Base-by-base conservation (phyloP, 257 asterid species). In the Lycium ferocissimum region DNA sequence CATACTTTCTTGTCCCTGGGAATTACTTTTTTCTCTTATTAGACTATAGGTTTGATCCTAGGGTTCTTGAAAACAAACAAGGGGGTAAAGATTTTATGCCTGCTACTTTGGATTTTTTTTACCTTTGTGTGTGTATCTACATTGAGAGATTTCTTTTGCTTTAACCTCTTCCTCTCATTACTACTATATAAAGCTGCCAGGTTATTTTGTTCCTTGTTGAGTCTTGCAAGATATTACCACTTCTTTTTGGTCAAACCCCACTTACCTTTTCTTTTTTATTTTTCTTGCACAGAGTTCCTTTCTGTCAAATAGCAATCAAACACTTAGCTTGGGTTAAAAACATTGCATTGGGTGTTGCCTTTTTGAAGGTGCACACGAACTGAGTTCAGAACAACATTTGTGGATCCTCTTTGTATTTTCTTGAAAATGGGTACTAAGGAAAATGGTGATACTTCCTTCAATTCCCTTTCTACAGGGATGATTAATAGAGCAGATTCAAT, bases 171-270 rank as follows among this genome's bases (percentile, higher is more conserved):
- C 84, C 56, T 88, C 57, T 49, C 78, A 89, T 78, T 90, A 87
- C 89, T 90, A 89, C 91, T 90, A 86, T 94, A 95, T 94, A 95
- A 95, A 93, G 98, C 97, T 94, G 99, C 94, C 93, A 90, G 18
- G 80, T 87, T 92, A 86, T 88, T 90, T 93, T 93, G 96, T 94
- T 92, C 94, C 95, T 93, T 94, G 96, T 91, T 92, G 89, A 88
- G 93, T 89, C 87, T 86, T 89, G 92, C 99, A 94, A 92, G 95
- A 87, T 88, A 90, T 92, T 87, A 86, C 78, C 88, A 72, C 14
- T 73, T 82, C 73, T 84, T 81, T 86, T 71, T 89, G 91, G 93
- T 94, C 94, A 92, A 94, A 92, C 90, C 87, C 82, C 93, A 86
- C 90, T 87, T 87, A 79, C 86, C 93, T 87, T 89, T 87, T 85